Conservation (phyloP, 1,284 basidiomycete species). For the Irpex sp. region DNA sequence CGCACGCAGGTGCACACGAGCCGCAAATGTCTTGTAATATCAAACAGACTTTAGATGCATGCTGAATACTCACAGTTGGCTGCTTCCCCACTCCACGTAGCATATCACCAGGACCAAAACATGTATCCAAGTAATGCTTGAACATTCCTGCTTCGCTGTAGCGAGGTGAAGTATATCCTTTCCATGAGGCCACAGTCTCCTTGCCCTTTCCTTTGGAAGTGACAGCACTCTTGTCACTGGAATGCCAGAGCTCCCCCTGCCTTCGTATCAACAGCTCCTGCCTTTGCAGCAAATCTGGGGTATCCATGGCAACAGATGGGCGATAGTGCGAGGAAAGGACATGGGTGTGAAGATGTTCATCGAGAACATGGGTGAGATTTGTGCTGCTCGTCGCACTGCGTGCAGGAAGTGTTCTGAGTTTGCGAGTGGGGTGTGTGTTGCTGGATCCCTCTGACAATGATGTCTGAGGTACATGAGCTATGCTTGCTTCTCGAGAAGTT, state of each 20-base stretch:
- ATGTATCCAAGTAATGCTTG: conserved; percentile 19
- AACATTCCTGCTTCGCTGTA: conserved; percentile 22
- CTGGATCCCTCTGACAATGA: too few species aligned
- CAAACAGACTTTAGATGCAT: neutral
- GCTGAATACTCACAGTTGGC: conserved; percentile 15
- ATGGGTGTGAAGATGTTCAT: neutral
- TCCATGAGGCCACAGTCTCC: conserved; percentile 5
- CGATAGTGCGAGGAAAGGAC: neutral
- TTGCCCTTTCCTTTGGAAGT: neutral
- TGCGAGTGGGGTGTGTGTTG: too few species aligned
- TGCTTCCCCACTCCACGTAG: conserved; percentile 16
- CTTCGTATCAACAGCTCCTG: neutral
- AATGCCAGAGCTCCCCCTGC: neutral
- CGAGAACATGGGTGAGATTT: neutral
- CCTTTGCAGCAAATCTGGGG: neutral
- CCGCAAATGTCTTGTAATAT: too few species aligned
- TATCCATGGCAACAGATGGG: neutral
- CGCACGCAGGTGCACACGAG: too few species aligned
- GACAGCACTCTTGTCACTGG: neutral
- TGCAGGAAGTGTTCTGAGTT: too few species aligned
- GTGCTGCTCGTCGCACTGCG: neutral
- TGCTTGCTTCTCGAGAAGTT: neutral
- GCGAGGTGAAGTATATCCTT: conserved; percentile 14
- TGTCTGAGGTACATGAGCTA: neutral
- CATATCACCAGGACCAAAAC: conserved; percentile 21